A percentile compares a stretch with the other conserved stretches of the same genome.
Conservation (phyloP, 768 basidiomycete species). For the Astraeus odoratus region DNA sequence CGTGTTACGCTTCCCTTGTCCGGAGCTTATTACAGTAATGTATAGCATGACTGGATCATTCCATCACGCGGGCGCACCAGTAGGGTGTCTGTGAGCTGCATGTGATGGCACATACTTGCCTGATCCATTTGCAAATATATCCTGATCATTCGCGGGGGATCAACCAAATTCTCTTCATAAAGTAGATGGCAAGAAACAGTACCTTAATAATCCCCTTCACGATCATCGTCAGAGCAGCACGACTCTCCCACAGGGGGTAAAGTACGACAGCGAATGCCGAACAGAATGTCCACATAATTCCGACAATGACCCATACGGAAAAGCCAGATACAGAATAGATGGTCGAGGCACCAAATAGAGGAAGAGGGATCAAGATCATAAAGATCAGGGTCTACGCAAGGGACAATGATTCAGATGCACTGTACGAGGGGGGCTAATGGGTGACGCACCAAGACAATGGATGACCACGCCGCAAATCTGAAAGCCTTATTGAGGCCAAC, state of each 20-base stretch:
- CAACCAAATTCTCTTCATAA: neutral
- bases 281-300: slow-evolving; percentile 79
- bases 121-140: slow-evolving; percentile 34
- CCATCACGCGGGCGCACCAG: too few relatives aligned
- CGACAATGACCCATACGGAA: slow-evolving; percentile 74
- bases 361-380: slow-evolving; percentile 74
- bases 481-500: slow-evolving; percentile 66
- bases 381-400: slow-evolving; percentile 46
- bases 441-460: slow-evolving; percentile 50
- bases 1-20: too few relatives aligned
- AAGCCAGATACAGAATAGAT: slow-evolving; percentile 60
- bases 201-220: slow-evolving; percentile 59
- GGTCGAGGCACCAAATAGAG: slow-evolving; percentile 77
- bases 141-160: too few relatives aligned
- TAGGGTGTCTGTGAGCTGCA: neutral
- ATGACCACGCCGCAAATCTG: slow-evolving; percentile 73
- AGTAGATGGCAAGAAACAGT: neutral
- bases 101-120: slow-evolving; percentile 29
- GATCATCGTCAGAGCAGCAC: slow-evolving; percentile 57
- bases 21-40: too few relatives aligned
- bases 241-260: slow-evolving; percentile 83
- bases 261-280: slow-evolving; percentile 72
- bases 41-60: too few relatives aligned
- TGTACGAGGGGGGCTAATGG: neutral
- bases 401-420: neutral